Evolutionary conservation across 352 stramenopile genomes (phyloP).

Genomic region (Pseudoperonospora humuli): DNA sequence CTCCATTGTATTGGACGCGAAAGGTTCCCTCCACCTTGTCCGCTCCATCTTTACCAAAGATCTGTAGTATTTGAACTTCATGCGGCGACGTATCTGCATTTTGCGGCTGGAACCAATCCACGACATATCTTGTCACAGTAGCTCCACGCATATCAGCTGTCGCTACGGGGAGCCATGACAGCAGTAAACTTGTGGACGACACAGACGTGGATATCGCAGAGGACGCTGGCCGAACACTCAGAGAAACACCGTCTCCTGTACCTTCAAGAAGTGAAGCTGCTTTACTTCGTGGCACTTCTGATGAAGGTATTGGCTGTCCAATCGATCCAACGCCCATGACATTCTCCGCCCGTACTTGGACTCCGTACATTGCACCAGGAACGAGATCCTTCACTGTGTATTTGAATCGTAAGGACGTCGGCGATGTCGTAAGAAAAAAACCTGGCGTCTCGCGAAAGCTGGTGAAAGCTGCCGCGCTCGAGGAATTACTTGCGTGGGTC

Average conservation of each 20-base stretch:
- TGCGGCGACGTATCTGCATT: constrained; percentile 23
- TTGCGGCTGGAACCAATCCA: constrained; percentile 65
- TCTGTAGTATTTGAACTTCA: constrained; percentile 69
- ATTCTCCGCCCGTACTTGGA: constrained; percentile 60
- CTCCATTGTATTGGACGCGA: constrained; percentile 49
- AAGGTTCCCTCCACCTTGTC: constrained; percentile 68
- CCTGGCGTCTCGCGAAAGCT: constrained; percentile 32
- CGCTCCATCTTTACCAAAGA: constrained; percentile 28
- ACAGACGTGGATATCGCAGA: constrained; percentile 8
- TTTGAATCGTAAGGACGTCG: constrained; percentile 53
- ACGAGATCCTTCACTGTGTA: constrained; percentile 47
- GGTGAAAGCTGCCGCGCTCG: constrained; percentile 4
- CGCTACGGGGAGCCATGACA: constrained; percentile 47
- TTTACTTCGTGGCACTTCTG: constrained; percentile 56
- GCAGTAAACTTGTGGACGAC: constrained; percentile 24
- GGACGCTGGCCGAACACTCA: constrained; percentile 41
- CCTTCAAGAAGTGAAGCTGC: constrained; percentile 36
- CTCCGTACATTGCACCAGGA: constrained; percentile 39
- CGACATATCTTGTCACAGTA: constrained; percentile 47
- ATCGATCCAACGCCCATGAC: constrained; percentile 53
- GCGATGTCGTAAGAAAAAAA: constrained; percentile 44
- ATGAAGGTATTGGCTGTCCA: constrained; percentile 31
- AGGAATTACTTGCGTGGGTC: constrained; percentile 16
- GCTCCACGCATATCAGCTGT: constrained; percentile 30
- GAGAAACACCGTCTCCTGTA: constrained; percentile 36